Evolutionary conservation across 2,329 filamentous ascomycete genomes (phyloP).

Genomic region (Botrytis deweyae): DNA sequence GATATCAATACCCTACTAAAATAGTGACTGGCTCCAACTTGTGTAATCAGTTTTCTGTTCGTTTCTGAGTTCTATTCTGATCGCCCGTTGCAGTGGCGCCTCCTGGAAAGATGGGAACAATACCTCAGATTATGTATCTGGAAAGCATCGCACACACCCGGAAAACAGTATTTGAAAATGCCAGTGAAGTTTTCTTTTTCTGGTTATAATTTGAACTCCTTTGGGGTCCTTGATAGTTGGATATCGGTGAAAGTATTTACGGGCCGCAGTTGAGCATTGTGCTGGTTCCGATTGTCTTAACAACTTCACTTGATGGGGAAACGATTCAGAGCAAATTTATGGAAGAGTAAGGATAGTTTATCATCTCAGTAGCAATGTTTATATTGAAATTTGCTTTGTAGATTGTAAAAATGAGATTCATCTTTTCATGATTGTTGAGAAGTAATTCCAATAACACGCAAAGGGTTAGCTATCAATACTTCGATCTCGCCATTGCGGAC

Average conservation of each 20-base stretch:
- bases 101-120: neutral
- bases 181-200: neutral
- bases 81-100: neutral
- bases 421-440: neutral
- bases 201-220: neutral
- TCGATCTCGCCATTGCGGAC: no score
- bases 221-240: fast-evolving
- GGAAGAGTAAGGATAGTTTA: no score
- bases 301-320: neutral
- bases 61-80: neutral
- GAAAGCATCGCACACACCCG: neutral
- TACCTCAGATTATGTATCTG: neutral
- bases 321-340: no score
- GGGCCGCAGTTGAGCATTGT: neutral
- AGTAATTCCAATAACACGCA: neutral
- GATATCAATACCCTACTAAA: neutral
- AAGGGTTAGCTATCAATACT: neutral
- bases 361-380: neutral
- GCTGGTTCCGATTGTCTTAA: neutral
- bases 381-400: neutral
- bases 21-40: neutral
- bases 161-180: neutral
- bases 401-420: neutral
- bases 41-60: neutral
- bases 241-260: neutral